A percentile compares a stretch with the other conserved stretches of the same genome.
Conservation (phyloP, 352 stramenopile species). For the Pythium angustatum region DNA sequence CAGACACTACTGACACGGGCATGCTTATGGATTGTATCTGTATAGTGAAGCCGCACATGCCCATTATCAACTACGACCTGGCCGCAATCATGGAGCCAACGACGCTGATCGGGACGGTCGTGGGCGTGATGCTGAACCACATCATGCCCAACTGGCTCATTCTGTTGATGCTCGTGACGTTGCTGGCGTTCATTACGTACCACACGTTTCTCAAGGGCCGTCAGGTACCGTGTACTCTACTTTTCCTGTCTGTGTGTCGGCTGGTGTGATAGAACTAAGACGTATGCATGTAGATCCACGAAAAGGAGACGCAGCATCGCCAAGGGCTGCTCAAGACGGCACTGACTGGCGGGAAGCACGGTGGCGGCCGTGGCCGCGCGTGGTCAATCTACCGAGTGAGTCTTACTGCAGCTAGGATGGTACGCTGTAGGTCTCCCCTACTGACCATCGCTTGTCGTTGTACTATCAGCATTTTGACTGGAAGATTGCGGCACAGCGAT, state of each 20-base stretch:
- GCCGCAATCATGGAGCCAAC: slow-evolving; percentile 96
- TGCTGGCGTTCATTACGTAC: slow-evolving; percentile 87
- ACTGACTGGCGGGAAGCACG: slow-evolving; percentile 48
- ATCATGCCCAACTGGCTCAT: slow-evolving; percentile 89
- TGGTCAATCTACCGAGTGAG: slow-evolving; percentile 76
- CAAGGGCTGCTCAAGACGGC: slow-evolving; percentile 45
- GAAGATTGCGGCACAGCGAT: slow-evolving; percentile 55
- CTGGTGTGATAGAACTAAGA: no score
- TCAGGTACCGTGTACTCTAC: no score
- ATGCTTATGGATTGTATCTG: no score
- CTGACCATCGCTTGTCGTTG: no score
- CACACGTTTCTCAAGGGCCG: slow-evolving; percentile 90
- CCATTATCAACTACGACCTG: slow-evolving; percentile 98
- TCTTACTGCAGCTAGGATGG: no score
- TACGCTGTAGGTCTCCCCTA: no score
- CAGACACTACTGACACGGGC: no score
- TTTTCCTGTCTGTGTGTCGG: no score
- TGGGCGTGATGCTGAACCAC: slow-evolving; percentile 91
- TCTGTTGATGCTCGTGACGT: slow-evolving; percentile 85
- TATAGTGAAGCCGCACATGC: no score
- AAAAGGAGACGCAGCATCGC: slow-evolving; percentile 55
- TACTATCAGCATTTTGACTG: slow-evolving; percentile 69
- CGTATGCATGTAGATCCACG: slow-evolving; percentile 53
- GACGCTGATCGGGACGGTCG: slow-evolving; percentile 50
- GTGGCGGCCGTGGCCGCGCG: slow-evolving; percentile 47